Evolutionary conservation across 192 early-diverging fungal genomes (phyloP).

Genomic region (Gryganskiella cystojenkinii): DNA sequence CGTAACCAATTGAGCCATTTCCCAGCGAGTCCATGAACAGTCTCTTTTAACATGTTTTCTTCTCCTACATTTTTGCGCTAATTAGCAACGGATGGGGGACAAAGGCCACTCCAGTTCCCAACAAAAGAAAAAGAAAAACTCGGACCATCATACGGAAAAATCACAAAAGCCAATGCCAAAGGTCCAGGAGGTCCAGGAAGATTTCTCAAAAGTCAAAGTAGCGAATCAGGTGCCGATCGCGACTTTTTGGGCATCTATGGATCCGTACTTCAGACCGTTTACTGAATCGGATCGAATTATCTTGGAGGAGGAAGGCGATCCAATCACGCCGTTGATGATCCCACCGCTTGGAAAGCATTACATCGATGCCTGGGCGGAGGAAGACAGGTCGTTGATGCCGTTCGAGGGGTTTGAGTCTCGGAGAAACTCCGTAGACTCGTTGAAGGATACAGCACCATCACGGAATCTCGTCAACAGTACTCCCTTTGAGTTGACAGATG

Average conservation of each 20-base stretch:
- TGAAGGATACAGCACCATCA: slow-evolving; percentile 27
- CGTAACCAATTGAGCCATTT: no score
- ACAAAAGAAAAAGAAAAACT: slow-evolving; percentile 49
- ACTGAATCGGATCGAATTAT: slow-evolving; percentile 82
- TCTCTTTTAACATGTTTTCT: not conserved
- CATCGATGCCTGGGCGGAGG: slow-evolving; percentile 72
- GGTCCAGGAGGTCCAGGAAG: slow-evolving; percentile 57
- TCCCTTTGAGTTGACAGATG: slow-evolving; percentile 58
- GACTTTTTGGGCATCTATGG: slow-evolving; percentile 83
- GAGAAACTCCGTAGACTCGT: slow-evolving; percentile 40
- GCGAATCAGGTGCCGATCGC: slow-evolving; percentile 83
- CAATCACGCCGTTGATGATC: slow-evolving; percentile 76
- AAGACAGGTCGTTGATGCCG: slow-evolving; percentile 69
- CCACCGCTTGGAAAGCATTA: slow-evolving; percentile 88
- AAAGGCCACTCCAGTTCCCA: slow-evolving; percentile 35
- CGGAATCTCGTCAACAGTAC: slow-evolving; percentile 35
- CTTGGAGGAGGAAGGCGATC: slow-evolving; percentile 73
- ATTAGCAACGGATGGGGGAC: slow-evolving; percentile 33
- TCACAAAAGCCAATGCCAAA: slow-evolving; percentile 47
- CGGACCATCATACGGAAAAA: slow-evolving; percentile 31
- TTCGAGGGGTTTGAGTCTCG: slow-evolving; percentile 44
- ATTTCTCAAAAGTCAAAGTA: slow-evolving; percentile 74
- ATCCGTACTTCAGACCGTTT: slow-evolving; percentile 86
- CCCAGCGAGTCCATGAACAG: not conserved
- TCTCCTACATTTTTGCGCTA: not conserved